Conservation (phyloP, 2,329 filamentous ascomycete species). For the Cercospora brassicicola region DNA sequence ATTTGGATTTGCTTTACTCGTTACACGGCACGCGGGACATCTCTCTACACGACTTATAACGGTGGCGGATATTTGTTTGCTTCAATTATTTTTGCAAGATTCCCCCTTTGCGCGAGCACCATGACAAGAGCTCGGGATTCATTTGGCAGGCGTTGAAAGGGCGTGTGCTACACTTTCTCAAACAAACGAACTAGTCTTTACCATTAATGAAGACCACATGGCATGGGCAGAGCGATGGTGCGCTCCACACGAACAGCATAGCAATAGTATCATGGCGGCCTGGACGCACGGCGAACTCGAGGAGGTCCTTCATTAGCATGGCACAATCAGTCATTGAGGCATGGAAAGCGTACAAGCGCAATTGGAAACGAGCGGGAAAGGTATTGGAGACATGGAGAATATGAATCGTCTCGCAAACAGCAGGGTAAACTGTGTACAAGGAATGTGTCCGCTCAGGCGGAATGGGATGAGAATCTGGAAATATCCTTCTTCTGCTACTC, state of each 20-base stretch:
- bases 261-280: not conserved
- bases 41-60: constrained; percentile 13
- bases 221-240: not conserved
- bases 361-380: not conserved
- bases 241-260: constrained; percentile 5
- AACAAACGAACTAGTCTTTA: not conserved
- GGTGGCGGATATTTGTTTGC: constrained; percentile 20
- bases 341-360: not conserved
- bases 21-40: constrained; percentile 17
- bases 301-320: constrained; percentile 1
- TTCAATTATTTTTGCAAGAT: constrained; percentile 24
- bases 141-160: constrained; percentile 20
- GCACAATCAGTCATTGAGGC: constrained; percentile 1
- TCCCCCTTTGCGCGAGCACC: constrained; percentile 28
- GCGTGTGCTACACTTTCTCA: constrained; percentile 3
- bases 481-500: not conserved
- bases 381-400: not conserved
- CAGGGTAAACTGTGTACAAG: not conserved
- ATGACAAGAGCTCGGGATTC: constrained; percentile 16
- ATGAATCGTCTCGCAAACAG: not conserved
- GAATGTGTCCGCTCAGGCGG: not conserved
- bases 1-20: not conserved
- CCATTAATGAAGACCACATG: not conserved
- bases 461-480: not conserved
- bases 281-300: constrained; percentile 3